Conservation (phyloP, 2,329 filamentous ascomycete genomes). For the Aspergillus tanneri region DNA sequence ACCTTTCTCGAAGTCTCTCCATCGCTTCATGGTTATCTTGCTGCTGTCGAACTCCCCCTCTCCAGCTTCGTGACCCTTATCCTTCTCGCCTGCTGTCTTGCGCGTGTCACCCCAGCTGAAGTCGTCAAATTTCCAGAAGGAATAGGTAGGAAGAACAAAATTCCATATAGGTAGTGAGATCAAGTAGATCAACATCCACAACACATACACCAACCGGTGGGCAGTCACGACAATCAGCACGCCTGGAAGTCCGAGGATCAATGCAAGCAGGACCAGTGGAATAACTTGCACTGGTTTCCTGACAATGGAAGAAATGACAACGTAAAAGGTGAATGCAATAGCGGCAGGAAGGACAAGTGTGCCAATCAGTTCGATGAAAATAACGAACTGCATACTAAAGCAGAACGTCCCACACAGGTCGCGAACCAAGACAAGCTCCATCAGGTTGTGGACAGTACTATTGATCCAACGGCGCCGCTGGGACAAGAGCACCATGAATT, state of each 20-base stretch:
- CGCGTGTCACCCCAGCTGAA: slow-evolving; percentile 99
- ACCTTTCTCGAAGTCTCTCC: slow-evolving; percentile 91
- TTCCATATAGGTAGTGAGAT: slow-evolving; percentile 95
- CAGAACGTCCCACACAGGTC: slow-evolving; percentile 98
- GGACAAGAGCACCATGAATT: slow-evolving; percentile 87
- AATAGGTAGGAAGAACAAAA: slow-evolving; percentile 87
- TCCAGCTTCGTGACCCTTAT: slow-evolving; percentile 76
- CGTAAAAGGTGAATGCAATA: slow-evolving; percentile 95
- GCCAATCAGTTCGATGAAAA: slow-evolving; percentile 91
- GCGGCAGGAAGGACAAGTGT: slow-evolving; percentile 93
- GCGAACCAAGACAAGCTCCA: slow-evolving; percentile 92
- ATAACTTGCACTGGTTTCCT: slow-evolving; percentile 77
- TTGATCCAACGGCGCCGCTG: slow-evolving; percentile 99
- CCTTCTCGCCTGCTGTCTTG: slow-evolving; percentile 88
- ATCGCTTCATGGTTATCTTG: slow-evolving; percentile 99
- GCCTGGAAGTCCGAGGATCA: slow-evolving; percentile 91
- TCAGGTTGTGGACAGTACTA: slow-evolving; percentile 96
- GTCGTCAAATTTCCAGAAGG: slow-evolving; percentile 99
- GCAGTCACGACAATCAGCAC: slow-evolving; percentile 90
- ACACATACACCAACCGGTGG: slow-evolving; percentile 84
- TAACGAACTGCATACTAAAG: slow-evolving; percentile 99
- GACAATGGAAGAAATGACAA: slow-evolving; percentile 85
- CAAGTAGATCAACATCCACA: slow-evolving; percentile 97
- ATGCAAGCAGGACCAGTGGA: slow-evolving; percentile 78
- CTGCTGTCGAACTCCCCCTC: slow-evolving; percentile 97